phyloP scores from a whole-genome alignment of 2,329 filamentous ascomycete genomes.

The Colletotrichum graminicola region DNA sequence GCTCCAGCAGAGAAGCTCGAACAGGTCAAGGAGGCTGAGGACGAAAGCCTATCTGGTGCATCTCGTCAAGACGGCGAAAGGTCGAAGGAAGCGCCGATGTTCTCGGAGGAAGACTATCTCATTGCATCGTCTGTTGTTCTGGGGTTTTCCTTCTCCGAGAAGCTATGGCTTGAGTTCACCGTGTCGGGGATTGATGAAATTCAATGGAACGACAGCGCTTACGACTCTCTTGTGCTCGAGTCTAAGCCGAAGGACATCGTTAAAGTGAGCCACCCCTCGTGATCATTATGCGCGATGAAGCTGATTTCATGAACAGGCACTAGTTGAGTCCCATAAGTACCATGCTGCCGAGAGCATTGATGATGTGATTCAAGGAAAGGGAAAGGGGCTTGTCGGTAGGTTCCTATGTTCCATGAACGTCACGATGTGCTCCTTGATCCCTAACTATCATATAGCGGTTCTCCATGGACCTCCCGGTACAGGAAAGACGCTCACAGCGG shows the following conservation, averaged over 20 bases:
- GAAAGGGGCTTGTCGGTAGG: slow-evolving; percentile 81
- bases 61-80: slow-evolving; percentile 46
- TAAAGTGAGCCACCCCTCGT: slow-evolving; percentile 53
- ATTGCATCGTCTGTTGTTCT: slow-evolving; percentile 87
- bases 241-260: slow-evolving; percentile 74
- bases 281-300: not conserved
- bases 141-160: slow-evolving; percentile 89
- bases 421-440: not conserved
- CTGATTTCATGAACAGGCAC: slow-evolving; percentile 59
- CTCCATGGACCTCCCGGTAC: slow-evolving; percentile 89
- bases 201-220: slow-evolving; percentile 85
- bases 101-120: slow-evolving; percentile 86
- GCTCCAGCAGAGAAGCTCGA: slow-evolving; percentile 64
- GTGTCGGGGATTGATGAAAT: slow-evolving; percentile 85
- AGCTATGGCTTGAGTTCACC: slow-evolving; percentile 89
- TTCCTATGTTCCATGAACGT: slow-evolving; percentile 25
- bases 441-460: slow-evolving; percentile 60
- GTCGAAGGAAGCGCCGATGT: slow-evolving; percentile 61
- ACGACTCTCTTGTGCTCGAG: slow-evolving; percentile 82
- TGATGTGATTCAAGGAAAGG: slow-evolving; percentile 86
- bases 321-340: slow-evolving; percentile 88
- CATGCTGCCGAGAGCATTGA: slow-evolving; percentile 85
- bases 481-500: slow-evolving; percentile 63
- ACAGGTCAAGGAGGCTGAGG: slow-evolving; percentile 48
- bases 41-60: slow-evolving; percentile 44